Percentiles rank a stretch among this genome's conserved stretches.
Conservation (phyloP, 129 eudicot genomes). For the Artemisia tridentata region DNA sequence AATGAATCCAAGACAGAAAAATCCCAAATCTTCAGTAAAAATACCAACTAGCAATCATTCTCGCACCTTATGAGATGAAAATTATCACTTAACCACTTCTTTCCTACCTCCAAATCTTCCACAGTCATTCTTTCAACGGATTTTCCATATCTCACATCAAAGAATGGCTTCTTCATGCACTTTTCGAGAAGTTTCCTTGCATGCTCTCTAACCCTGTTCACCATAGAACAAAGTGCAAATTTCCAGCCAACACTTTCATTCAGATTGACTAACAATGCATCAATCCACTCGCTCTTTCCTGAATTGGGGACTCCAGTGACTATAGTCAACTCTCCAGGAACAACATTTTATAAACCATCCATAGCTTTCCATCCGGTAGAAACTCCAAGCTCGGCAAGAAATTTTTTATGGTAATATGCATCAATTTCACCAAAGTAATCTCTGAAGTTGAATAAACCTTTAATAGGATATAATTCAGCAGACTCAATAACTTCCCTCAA, state of each 20-base stretch:
- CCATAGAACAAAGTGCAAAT: conserved; percentile 98
- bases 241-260: conserved; percentile 82
- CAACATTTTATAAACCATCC: conserved; percentile 77
- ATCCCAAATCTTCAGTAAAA: too few species aligned
- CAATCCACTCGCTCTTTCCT: conserved; percentile 99
- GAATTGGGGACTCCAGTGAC: conserved; percentile 99
- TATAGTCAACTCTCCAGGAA: conserved; percentile 94
- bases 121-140: conserved; percentile 62
- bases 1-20: too few species aligned
- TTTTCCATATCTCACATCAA: conserved; percentile 76
- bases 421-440: conserved; percentile 73
- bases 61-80: conserved; percentile 88
- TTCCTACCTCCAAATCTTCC: conserved; percentile 78
- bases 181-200: conserved; percentile 96
- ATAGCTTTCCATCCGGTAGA: conserved; percentile 92
- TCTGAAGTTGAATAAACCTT: conserved; percentile 72
- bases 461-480: conserved; percentile 84
- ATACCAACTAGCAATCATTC: too few species aligned
- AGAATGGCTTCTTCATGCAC: conserved; percentile 82
- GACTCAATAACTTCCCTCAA: conserved; percentile 65
- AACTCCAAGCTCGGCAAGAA: conserved; percentile 73
- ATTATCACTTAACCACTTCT: conserved; percentile 79
- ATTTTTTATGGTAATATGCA: conserved; percentile 75
- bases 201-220: conserved; percentile 88
- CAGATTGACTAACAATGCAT: conserved; percentile 88